Base-by-base conservation (phyloP, 2,329 filamentous ascomycete genomes). In the Sporothrix schenckii region DNA sequence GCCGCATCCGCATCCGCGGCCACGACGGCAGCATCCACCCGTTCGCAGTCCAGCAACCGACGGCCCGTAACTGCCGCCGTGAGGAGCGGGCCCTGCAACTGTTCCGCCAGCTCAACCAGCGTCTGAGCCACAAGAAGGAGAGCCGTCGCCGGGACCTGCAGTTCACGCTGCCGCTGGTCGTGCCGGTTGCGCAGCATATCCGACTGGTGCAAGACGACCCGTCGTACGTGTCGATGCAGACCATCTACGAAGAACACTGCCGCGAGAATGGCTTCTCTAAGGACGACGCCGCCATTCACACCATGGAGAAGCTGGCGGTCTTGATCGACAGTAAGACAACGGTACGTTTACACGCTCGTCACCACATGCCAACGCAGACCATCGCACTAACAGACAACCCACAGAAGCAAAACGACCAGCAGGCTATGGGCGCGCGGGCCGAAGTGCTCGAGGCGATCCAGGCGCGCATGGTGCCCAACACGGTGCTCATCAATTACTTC, bases 11-110 rank as follows among this genome's bases (percentile, higher is more conserved):
- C 83, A 98, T 99, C 78, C 92, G 96, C 74, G 96, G 95, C 19
- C 94, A 98, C 78, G 96, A 99, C 80, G 95, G 96, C 74, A 98
- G 94, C 77, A 84, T 97, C n/a, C 95, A 99, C 83, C 88, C 93
- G 9, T 99, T 97, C 81, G 94, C 94, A 3, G 93, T 99, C 49
- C 96, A 99, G 78, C 94, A 98, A 79, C 96, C 95, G 4, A 94
- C 95, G 1, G 93, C 94, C 3, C 86, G 95, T 70, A 94, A 97
- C 79, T 97, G 94, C 77, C 88, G 95, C 72, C 88, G 96, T 69
- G 96, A 99, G 79, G 96, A 99, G 81, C 88, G 95, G 39, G 97
- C 98, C 70, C 81, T 97, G 74, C 95, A 99, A 80, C 86, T 99
- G 14, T 99, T 99, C 89, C 88, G 96, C 58, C 96, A 97, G 76